Evolutionary conservation across 768 basidiomycete genomes (phyloP).

Genomic region (Sporobolomyces pararoseus): DNA sequence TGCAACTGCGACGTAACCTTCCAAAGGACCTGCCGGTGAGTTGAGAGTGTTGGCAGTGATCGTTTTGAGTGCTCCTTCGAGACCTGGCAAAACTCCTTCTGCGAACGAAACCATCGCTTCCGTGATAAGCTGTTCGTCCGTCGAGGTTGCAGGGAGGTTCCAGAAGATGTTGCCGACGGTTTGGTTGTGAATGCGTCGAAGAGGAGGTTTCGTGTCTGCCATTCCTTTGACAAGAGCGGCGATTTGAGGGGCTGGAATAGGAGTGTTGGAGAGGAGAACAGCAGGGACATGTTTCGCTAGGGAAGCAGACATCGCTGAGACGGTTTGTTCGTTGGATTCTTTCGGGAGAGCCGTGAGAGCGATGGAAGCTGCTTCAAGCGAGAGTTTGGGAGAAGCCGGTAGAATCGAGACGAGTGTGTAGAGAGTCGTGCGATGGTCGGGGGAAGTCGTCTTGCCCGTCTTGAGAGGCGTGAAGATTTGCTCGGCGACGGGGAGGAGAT

Average conservation of each 20-base stretch:
- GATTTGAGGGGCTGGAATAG: conserved; percentile 19
- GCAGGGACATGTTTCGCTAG: conserved; percentile 62
- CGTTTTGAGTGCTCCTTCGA: conserved; percentile 69
- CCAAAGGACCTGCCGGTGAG: conserved; percentile 64
- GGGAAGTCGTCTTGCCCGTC: conserved; percentile 76
- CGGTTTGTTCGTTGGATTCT: conserved; percentile 71
- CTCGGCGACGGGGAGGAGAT: conserved; percentile 52
- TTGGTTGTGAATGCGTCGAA: conserved; percentile 62
- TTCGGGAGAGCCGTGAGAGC: conserved; percentile 59
- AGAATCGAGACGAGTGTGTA: conserved; percentile 70
- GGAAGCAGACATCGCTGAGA: conserved; percentile 57
- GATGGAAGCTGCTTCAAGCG: conserved; percentile 53
- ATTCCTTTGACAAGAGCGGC: conserved; percentile 67
- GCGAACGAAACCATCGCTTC: conserved; percentile 57
- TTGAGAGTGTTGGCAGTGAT: conserved; percentile 62
- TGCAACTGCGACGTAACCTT: conserved; percentile 75
- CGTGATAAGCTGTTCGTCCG: conserved; percentile 48
- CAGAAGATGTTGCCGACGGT: conserved; percentile 64
- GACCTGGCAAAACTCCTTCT: conserved; percentile 57
- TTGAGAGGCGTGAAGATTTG: conserved; percentile 74
- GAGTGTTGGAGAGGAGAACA: conserved; percentile 51
- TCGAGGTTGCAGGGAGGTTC: conserved; percentile 33
- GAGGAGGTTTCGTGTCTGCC: conserved; percentile 60
- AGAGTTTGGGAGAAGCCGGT: conserved; percentile 54
- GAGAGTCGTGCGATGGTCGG: conserved; percentile 76